These are phyloP conservation scores for Penicillium sp. DNA, from an alignment of 2,329 filamentous ascomycete species.

Conservation along the genomic window DNA sequence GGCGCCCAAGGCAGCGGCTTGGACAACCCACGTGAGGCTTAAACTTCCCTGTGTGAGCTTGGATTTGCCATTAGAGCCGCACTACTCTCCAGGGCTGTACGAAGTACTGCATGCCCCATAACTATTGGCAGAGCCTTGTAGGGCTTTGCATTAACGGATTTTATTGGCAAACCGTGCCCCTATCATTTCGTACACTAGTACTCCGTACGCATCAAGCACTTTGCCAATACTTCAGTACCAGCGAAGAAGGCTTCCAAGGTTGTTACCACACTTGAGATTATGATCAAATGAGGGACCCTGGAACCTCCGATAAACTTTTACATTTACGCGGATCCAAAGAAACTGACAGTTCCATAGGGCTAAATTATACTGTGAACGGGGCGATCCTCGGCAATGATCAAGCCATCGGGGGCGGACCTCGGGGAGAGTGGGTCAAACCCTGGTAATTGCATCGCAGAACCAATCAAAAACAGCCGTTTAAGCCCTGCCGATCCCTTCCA, in stretches of 20 bases:
- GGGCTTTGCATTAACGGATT: neutral
- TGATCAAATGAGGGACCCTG: neutral
- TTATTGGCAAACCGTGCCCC: neutral
- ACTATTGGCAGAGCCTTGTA: neutral
- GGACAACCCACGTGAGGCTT: neutral
- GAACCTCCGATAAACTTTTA: neutral
- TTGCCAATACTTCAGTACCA: neutral
- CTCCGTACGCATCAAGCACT: neutral
- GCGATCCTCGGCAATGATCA: neutral
- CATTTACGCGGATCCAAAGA: neutral
- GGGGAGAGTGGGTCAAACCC: neutral
- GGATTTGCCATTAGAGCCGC: neutral
- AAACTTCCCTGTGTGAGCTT: neutral
- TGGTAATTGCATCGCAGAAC: neutral
- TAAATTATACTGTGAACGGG: neutral
- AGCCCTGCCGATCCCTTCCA: neutral
- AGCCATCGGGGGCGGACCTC: neutral
- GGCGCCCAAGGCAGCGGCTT: neutral
- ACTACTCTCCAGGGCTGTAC: neutral
- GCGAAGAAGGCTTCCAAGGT: neutral
- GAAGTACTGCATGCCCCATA: too few relatives aligned
- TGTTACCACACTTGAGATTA: neutral
- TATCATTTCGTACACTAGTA: neutral
- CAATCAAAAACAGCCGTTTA: neutral
- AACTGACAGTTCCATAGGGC: neutral